Conservation (phyloP, 2,329 filamentous ascomycete genomes). For the Talaromyces amestolkiae region DNA sequence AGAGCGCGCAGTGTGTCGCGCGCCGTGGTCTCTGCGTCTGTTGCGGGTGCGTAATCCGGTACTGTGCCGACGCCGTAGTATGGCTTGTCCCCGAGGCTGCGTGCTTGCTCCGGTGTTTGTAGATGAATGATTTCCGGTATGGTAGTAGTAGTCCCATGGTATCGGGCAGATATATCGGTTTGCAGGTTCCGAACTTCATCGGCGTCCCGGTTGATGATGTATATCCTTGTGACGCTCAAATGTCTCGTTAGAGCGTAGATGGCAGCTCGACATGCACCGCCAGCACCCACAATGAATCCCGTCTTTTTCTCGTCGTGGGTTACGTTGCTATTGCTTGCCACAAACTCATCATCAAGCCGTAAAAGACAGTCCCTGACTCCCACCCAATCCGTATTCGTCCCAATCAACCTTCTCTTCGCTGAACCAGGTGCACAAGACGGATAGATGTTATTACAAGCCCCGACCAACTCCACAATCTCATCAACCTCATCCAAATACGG, state of each 20-base stretch:
- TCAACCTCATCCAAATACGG: neutral
- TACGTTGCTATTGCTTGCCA: neutral
- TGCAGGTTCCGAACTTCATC: neutral
- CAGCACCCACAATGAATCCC: neutral
- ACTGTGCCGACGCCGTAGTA: constrained; percentile 1
- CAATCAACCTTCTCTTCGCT: neutral
- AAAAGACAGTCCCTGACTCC: neutral
- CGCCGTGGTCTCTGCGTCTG: neutral
- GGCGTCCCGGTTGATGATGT: neutral
- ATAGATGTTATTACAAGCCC: constrained; percentile 8
- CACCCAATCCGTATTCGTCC: constrained; percentile 3
- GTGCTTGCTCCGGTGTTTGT: neutral
- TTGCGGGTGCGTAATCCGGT: neutral
- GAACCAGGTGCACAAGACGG: neutral
- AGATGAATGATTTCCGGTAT: neutral
- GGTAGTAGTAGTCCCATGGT: neutral
- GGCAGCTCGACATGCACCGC: neutral
- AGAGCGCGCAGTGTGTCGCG: neutral
- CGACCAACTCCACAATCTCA: neutral
- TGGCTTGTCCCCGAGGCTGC: neutral
- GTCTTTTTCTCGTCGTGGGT: neutral
- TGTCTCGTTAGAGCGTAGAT: neutral
- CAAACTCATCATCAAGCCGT: neutral
- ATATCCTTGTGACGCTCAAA: neutral
- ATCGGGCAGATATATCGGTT: neutral